Percentiles rank a stretch among this genome's conserved stretches.
Evolutionary conservation across 257 asterid genomes (phyloP).

Genomic region (Cinchona pubescens): DNA sequence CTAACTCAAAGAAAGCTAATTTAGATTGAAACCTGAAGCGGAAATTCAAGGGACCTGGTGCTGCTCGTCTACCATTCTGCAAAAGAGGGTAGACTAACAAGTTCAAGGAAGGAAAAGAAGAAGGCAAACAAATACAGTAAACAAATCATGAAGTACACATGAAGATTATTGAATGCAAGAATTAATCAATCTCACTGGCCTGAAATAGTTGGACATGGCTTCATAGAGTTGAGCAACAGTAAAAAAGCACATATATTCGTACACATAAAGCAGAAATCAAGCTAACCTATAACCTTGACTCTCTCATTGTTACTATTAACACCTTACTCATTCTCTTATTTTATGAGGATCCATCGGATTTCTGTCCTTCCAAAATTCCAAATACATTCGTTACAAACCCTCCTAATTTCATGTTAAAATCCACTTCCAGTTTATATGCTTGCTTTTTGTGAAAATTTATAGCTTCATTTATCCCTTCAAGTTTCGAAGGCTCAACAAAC

Average conservation of each 20-base stretch:
- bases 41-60: slow-evolving; percentile 27
- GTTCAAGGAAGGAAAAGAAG: slow-evolving; percentile 17
- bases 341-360: background rate
- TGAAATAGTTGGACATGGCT: background rate
- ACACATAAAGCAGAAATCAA: background rate
- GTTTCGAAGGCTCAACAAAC: background rate
- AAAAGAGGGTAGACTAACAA: slow-evolving; percentile 17
- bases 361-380: background rate
- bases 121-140: background rate
- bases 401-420: background rate
- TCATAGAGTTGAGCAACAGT: background rate
- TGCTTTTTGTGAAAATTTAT: too few relatives aligned
- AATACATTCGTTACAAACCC: background rate
- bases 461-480: background rate
- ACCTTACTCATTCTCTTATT: background rate
- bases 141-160: background rate
- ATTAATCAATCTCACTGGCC: background rate
- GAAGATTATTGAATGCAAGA: background rate
- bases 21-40: slow-evolving; percentile 28
- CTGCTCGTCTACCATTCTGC: slow-evolving; percentile 20
- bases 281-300: background rate
- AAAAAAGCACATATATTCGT: background rate
- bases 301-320: background rate
- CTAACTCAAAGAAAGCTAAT: background rate
- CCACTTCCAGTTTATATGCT: background rate